Evolutionary conservation across 2,329 filamentous ascomycete genomes (phyloP), one percentile per base, ranked within the genome.

Genomic region (Epichloe bromicola): DNA sequence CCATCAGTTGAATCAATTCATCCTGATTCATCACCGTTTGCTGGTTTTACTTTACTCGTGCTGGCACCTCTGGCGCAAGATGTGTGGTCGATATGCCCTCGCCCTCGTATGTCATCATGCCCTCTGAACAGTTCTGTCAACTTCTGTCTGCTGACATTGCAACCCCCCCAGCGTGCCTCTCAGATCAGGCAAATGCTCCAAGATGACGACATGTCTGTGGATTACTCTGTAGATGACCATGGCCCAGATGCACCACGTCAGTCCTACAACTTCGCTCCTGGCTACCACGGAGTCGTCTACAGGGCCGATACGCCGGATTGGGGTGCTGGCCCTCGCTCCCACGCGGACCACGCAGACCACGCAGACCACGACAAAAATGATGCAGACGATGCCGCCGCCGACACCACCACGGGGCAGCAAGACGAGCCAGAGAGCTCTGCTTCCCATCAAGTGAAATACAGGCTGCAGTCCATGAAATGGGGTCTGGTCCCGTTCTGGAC

Each of bases 401-500:
- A 7, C 26, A 3, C 26, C 26, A 11, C 19, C n/a, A 17, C 43
- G 17, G 48, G 51, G 34, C 50, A 39, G 39, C 23, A 20, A 19
- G n/a, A 49, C 5, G 17, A 42, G n/a, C 15, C 20, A 17, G 14
- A n/a, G 30, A 7, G n/a, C n/a, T 11, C n/a, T 26, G 39, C 8
- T 33, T 26, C 37, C 7, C 38, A n/a, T 10, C 14, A 38, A 17
- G 74, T 74, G 10, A 80, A 70, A 57, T 95, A 94, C 70, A 91
- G 86, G 65, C 72, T 98, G 8, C 89, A 96, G 64, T 76, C 82
- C 2, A 97, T 97, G 86, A 91, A 88, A 75, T 98, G 93, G 93
- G 93, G 91, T 0, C 75, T 98, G 6, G 75, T 97, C 14, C 91
- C 93, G 0, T 95, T 85, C 66, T 97, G 91, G 91, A 94, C 87